These are phyloP conservation scores for Rosa lucieae DNA, from an alignment of 306 rosid species.

Conservation along the genomic window DNA sequence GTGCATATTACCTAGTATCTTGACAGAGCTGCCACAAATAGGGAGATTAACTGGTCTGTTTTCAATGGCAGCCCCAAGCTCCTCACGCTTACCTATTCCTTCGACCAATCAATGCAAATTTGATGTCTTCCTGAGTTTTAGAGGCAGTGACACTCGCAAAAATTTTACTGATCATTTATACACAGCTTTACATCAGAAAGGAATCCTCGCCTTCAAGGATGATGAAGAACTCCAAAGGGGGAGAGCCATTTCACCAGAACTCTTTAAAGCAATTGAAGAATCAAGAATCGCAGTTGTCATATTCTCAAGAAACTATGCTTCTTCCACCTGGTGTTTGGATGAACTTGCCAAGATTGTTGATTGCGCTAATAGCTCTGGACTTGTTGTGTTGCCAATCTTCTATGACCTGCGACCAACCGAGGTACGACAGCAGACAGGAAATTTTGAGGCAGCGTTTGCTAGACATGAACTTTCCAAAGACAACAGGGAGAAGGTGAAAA, in stretches of 20 bases:
- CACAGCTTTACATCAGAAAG: neutral
- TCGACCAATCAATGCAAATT: neutral
- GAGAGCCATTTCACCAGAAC: neutral
- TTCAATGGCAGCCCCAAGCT: neutral
- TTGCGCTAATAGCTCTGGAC: neutral
- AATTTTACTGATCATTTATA: neutral
- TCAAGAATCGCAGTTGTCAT: neutral
- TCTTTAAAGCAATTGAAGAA: neutral
- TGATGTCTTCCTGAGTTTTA: conserved; percentile 3
- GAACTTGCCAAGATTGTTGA: conserved; percentile 15
- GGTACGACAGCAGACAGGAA: neutral
- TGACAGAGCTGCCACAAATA: neutral
- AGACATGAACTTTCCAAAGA: neutral
- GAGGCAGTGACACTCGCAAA: neutral
- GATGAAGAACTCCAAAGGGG: neutral
- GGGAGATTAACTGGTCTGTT: too few relatives aligned
- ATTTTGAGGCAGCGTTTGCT: neutral
- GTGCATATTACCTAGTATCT: too few relatives aligned
- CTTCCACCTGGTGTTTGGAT: neutral
- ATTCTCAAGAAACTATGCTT: neutral
- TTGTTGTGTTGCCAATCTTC: neutral
- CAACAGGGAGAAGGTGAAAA: neutral
- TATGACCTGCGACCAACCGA: neutral
- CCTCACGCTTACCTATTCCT: neutral
- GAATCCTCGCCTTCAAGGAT: neutral